A percentile compares a stretch with the other conserved stretches of the same genome.
Evolutionary conservation across 352 stramenopile species (phyloP).

Genomic region (Blastocystis sp.): DNA sequence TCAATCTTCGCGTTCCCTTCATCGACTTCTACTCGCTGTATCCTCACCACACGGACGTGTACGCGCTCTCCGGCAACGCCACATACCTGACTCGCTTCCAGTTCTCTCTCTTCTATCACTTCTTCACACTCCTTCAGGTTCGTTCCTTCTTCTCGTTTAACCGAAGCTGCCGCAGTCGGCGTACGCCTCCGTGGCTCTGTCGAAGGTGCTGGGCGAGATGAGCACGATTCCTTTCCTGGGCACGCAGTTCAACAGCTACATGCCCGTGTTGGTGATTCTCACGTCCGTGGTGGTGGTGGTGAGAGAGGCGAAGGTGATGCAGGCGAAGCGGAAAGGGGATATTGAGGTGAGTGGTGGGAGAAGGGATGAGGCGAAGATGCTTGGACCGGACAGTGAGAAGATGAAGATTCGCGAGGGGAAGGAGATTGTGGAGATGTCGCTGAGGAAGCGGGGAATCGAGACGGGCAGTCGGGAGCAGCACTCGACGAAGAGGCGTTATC

Average conservation of each 20-base stretch:
- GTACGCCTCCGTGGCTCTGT: neutral
- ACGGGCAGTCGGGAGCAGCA: neutral
- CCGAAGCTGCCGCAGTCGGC: neutral
- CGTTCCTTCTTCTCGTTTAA: neutral
- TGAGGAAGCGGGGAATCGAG: neutral
- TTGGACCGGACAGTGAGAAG: neutral
- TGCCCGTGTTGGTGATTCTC: neutral
- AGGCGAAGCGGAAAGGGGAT: neutral
- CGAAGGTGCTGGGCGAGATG: slow-evolving; percentile 10
- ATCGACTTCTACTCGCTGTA: slow-evolving; percentile 12
- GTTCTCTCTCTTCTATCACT: slow-evolving; percentile 52
- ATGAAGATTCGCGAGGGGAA: neutral
- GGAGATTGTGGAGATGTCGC: slow-evolving; percentile 1
- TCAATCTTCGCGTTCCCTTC: neutral
- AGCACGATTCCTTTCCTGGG: slow-evolving; percentile 25
- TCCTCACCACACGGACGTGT: slow-evolving; percentile 29
- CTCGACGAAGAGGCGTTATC: neutral
- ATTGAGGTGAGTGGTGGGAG: neutral
- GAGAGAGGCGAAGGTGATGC: neutral
- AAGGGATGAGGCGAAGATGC: neutral
- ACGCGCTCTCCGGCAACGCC: neutral
- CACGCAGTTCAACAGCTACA: slow-evolving; percentile 30
- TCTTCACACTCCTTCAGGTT: slow-evolving; percentile 18
- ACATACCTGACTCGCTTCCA: slow-evolving; percentile 5
- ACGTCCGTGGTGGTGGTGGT: neutral